These are phyloP conservation scores for Rickenella mellea DNA, from an alignment of 768 basidiomycete species.

Conservation along the genomic window DNA sequence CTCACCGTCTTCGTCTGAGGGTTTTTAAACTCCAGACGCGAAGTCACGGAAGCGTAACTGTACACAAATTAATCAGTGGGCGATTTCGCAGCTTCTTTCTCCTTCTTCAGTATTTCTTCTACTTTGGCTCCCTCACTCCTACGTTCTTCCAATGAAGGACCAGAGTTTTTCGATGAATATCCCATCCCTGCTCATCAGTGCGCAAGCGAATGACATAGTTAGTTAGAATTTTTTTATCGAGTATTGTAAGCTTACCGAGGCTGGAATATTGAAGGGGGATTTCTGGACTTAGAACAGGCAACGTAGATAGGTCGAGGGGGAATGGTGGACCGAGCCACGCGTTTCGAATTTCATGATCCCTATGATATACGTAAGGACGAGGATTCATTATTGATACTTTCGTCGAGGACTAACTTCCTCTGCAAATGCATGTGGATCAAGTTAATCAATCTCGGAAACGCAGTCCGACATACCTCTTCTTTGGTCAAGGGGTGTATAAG, in stretches of 20 bases:
- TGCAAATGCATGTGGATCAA: constrained; percentile 13
- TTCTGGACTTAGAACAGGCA: constrained; percentile 41
- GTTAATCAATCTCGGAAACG: constrained; percentile 1
- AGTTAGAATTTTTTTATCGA: constrained; percentile 9
- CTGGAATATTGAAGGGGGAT: constrained; percentile 64
- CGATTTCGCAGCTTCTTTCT: constrained; percentile 63
- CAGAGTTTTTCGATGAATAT: constrained; percentile 45
- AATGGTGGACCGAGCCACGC: constrained; percentile 70
- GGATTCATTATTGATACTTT: background rate
- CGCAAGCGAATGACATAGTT: background rate
- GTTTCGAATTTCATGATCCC: constrained; percentile 60
- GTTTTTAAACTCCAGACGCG: background rate
- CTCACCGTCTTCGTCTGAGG: background rate
- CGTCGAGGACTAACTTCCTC: constrained; percentile 36
- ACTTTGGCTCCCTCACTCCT: constrained; percentile 50
- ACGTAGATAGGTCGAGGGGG: constrained; percentile 50
- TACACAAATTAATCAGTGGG: constrained; percentile 28
- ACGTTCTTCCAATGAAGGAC: constrained; percentile 51
- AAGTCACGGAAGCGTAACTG: background rate
- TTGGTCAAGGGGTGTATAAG: constrained; percentile 68
- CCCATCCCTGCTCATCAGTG: constrained; percentile 42
- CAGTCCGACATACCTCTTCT: constrained; percentile 42
- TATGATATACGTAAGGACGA: constrained; percentile 14
- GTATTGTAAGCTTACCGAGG: constrained; percentile 37
- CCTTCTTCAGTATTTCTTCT: constrained; percentile 45